Evolutionary conservation across 192 early-diverging fungal species (phyloP), one percentile per base, ranked within the genome.

Genomic region (Podila verticillata): DNA sequence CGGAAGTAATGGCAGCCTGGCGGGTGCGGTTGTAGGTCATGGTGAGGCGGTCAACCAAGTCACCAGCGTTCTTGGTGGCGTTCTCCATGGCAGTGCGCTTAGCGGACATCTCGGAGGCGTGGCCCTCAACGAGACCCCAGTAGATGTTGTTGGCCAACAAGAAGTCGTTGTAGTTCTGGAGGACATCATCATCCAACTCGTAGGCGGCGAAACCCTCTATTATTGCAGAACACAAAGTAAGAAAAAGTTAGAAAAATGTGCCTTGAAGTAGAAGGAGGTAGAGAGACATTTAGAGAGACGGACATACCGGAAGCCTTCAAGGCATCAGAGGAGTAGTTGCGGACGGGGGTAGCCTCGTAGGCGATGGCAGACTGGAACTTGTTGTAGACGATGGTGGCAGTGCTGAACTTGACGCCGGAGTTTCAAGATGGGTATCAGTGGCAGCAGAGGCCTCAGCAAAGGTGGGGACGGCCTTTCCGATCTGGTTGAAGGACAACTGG

Each of bases 21-120:
- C 96, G 95, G 82, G 94, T 92, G 74, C 96, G 93, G 92, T 99
- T 98, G 92, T 95, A 99, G 72, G 92, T 92, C 83, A 99, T 88
- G 61, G 96, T 97, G 61, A 99, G 89, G 83, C 93, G 97, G 84
- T 92, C 87, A 89, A 99, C 96, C 91, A 99, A 97, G 70, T 99
- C 96, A 83, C 93, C 94, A 65, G 97, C 98, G 88, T 99, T 99
- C 91, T 98, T 96, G 86, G 97, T 98, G 44, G 98, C 97, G 85
- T 99, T 99, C 91, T 99, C 98, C 98, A 98, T 99, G 73, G 98
- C 98, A 74, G 94, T 93, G 70, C 97, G 93, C 91, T 95, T 96
- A 69, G 98, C 94, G 64, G 93, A 91, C 92, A 98, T 93, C 84
- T 99, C 98, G 30, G 95, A 88, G 54, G 96, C 96, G 79, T 98